Percentiles rank a stretch among this genome's conserved stretches.
These are phyloP conservation scores for Naganishia sp. DNA, from an alignment of 1,284 basidiomycete species.

Conservation along the genomic window DNA sequence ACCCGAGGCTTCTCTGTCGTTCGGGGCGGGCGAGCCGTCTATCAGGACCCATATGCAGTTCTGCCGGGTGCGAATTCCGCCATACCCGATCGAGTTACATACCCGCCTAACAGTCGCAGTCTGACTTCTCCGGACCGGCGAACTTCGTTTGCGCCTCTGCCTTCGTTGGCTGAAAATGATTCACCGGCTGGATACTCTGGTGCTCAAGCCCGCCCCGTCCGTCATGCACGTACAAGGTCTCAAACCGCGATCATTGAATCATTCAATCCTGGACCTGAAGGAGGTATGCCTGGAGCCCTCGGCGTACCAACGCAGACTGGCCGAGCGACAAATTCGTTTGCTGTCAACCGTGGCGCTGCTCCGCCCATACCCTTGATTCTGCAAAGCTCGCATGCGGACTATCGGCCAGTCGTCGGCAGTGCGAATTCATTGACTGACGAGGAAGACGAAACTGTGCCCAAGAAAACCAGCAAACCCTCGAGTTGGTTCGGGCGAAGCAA, in stretches of 20 bases:
- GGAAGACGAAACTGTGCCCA: slow-evolving; percentile 9
- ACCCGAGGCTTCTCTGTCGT: slow-evolving; percentile 48
- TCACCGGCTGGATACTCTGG: slow-evolving; percentile 3
- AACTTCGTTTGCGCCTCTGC: slow-evolving; percentile 16
- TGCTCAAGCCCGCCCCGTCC: slow-evolving; percentile 8
- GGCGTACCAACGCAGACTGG: neutral
- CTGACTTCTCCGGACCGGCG: slow-evolving; percentile 19
- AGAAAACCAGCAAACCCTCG: slow-evolving; percentile 25
- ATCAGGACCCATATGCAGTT: slow-evolving; percentile 37
- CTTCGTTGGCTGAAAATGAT: slow-evolving; percentile 5
- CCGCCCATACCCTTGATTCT: slow-evolving; percentile 7
- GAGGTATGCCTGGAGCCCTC: slow-evolving; percentile 6
- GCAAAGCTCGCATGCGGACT: neutral
- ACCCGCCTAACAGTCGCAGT: slow-evolving; percentile 12
- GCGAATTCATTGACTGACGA: slow-evolving; percentile 1
- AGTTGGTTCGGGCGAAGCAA: slow-evolving; percentile 31
- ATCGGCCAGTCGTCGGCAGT: neutral
- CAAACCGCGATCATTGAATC: slow-evolving; percentile 35
- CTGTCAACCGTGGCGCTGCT: neutral
- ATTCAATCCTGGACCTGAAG: slow-evolving; percentile 10
- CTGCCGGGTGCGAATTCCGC: slow-evolving; percentile 4
- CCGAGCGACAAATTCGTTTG: neutral
- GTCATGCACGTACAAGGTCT: slow-evolving; percentile 30
- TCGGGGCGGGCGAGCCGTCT: slow-evolving; percentile 48
- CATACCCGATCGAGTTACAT: neutral